These are phyloP conservation scores for Kalanchoe fedtschenkoi DNA, from an alignment of 164 flowering plant species.

Conservation along the genomic window DNA sequence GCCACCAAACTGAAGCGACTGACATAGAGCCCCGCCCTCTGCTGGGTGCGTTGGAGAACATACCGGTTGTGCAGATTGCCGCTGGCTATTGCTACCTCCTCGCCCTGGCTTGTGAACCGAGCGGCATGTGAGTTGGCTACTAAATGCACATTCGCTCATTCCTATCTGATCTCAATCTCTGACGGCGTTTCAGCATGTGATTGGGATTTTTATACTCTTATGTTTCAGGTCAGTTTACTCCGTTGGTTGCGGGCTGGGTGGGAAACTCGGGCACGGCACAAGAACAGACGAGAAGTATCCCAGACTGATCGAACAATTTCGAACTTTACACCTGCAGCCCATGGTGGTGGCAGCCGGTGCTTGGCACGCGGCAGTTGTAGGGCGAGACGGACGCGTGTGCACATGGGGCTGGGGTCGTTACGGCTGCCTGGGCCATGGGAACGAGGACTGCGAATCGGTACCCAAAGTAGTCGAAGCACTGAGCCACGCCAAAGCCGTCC, in stretches of 20 bases:
- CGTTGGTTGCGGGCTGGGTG: slow-evolving; percentile 97
- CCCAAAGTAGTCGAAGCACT: slow-evolving; percentile 90
- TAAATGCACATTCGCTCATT: too few relatives aligned
- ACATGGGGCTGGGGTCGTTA: slow-evolving; percentile 99
- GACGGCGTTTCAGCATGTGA: too few relatives aligned
- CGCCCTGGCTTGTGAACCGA: slow-evolving; percentile 82
- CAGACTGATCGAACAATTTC: slow-evolving; percentile 74
- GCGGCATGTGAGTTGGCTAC: slow-evolving; percentile 64
- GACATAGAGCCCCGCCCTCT: slow-evolving; percentile 77
- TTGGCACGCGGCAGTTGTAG: slow-evolving; percentile 99
- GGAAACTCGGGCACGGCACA: slow-evolving; percentile 94
- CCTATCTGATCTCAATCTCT: too few relatives aligned
- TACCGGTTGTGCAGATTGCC: slow-evolving; percentile 90
- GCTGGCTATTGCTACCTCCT: slow-evolving; percentile 99
- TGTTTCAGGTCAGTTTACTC: slow-evolving; percentile 96
- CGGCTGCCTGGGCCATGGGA: slow-evolving; percentile 97
- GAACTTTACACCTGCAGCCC: slow-evolving; percentile 71
- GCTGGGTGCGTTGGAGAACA: slow-evolving; percentile 71
- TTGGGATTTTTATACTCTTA: slow-evolving; percentile 30
- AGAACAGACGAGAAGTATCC: slow-evolving; percentile 81
- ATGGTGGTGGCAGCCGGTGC: slow-evolving; percentile 93
- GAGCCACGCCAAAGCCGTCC: slow-evolving; percentile 66
- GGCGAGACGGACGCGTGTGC: slow-evolving; percentile 90
- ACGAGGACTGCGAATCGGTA: slow-evolving; percentile 79
- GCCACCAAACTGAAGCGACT: slow-evolving; percentile 81